Evolutionary conservation across 1,139 yeast genomes (phyloP).

Genomic region (Blastobotrys apis): DNA sequence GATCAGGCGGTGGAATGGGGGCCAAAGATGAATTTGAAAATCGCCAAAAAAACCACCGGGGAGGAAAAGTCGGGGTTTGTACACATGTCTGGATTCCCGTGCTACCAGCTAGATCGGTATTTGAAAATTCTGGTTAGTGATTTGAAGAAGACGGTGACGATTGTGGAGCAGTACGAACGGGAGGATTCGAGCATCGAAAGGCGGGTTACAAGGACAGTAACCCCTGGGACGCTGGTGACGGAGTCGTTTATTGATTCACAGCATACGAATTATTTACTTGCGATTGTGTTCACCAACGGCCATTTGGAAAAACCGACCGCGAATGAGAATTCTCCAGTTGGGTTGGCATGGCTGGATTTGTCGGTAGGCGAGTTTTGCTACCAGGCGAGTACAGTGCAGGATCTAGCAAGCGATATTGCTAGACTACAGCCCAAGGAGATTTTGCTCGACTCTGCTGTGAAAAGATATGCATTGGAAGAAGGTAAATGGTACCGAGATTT

Average conservation of each 20-base stretch:
- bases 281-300: conserved; percentile 39
- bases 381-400: conserved; percentile 54
- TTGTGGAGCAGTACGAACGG: conserved; percentile 57
- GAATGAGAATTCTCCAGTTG: conserved; percentile 47
- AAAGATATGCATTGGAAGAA: conserved; percentile 34
- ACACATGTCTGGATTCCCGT: conserved; percentile 92
- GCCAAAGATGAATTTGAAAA: conserved; percentile 60
- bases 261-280: conserved; percentile 64
- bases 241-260: conserved; percentile 75
- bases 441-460: conserved; percentile 41
- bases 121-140: conserved; percentile 69
- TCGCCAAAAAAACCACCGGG: conserved; percentile 42
- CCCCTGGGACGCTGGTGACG: conserved; percentile 91
- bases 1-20: conserved; percentile 80
- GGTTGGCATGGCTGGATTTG: conserved; percentile 85
- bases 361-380: conserved; percentile 76
- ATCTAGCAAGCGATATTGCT: conserved; percentile 56
- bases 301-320: conserved; percentile 15
- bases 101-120: conserved; percentile 63
- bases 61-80: conserved; percentile 44
- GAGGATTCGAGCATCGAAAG: conserved; percentile 37
- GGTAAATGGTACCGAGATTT: conserved; percentile 58
- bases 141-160: conserved; percentile 65
- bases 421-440: conserved; percentile 69
- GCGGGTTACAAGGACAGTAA: conserved; percentile 70